Conservation (phyloP, 352 stramenopile genomes). For the Peronospora tabacina region DNA sequence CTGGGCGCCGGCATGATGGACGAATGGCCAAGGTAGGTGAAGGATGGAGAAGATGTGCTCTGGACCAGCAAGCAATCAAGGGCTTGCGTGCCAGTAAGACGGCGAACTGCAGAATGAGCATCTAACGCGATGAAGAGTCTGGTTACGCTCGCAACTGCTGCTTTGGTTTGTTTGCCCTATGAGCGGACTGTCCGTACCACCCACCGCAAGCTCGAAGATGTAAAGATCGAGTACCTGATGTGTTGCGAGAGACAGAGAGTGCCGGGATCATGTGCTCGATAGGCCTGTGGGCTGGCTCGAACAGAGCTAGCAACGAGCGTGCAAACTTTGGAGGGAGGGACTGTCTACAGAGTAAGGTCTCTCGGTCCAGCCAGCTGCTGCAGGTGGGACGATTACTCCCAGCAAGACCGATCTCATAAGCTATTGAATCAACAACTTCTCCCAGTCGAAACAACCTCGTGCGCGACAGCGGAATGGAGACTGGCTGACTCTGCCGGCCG, state of each 20-base stretch:
- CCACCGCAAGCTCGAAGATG: conserved; percentile 11
- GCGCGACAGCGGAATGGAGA: too few relatives aligned
- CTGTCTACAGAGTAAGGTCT: conserved; percentile 2
- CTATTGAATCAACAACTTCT: too few relatives aligned
- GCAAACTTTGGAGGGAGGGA: conserved; percentile 11
- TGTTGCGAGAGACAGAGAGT: conserved; percentile 28
- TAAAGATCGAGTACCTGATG: conserved; percentile 25
- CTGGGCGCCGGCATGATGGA: conserved; percentile 27
- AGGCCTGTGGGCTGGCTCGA: conserved; percentile 21
- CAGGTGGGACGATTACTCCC: conserved; percentile 5
- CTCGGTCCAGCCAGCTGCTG: conserved; percentile 7
- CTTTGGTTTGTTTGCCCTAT: conserved; percentile 22
- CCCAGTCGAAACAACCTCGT: too few relatives aligned
- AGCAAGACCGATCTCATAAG: background rate
- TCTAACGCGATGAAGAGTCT: conserved; percentile 10
- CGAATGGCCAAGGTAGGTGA: conserved; percentile 12
- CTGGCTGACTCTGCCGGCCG: too few relatives aligned
- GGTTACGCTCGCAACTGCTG: conserved; percentile 9
- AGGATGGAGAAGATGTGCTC: conserved; percentile 21
- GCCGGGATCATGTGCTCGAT: conserved; percentile 19
- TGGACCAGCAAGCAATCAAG: conserved; percentile 8
- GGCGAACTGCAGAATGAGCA: conserved; percentile 35
- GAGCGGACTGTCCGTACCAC: conserved; percentile 30
- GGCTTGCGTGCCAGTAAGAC: conserved; percentile 11
- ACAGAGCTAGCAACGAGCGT: conserved; percentile 24